A percentile compares a stretch with the other conserved stretches of the same genome.
Conservation (phyloP, 352 stramenopile genomes). For the Phytophthora capsici region DNA sequence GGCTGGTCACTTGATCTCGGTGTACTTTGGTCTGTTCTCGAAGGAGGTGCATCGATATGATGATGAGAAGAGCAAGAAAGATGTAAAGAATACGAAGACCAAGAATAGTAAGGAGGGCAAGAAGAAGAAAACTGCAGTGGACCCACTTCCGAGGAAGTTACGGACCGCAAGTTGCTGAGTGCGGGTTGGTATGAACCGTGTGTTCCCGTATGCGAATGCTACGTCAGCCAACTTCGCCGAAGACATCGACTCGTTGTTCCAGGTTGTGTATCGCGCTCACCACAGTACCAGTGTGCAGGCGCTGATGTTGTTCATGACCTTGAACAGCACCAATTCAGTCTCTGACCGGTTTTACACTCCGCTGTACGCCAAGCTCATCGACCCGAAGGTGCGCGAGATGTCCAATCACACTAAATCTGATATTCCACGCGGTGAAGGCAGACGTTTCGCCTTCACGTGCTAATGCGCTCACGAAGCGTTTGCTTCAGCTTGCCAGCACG, state of each 20-base stretch:
- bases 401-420: constrained; percentile 98
- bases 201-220: constrained; percentile 93
- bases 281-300: constrained; percentile 97
- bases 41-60: constrained; percentile 85
- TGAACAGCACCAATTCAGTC: constrained; percentile 86
- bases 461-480: constrained; percentile 94
- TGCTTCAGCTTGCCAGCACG: constrained; percentile 84
- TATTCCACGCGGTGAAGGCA: constrained; percentile 97
- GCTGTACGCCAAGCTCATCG: constrained; percentile 96
- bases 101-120: constrained; percentile 48
- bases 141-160: constrained; percentile 42
- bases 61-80: constrained; percentile 58
- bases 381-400: constrained; percentile 90
- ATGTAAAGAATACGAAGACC: constrained; percentile 30
- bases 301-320: constrained; percentile 94
- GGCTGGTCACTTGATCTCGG: constrained; percentile 92
- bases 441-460: constrained; percentile 89
- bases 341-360: constrained; percentile 97
- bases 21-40: constrained; percentile 98
- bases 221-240: constrained; percentile 75
- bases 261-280: constrained; percentile 82
- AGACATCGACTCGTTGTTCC: constrained; percentile 84
- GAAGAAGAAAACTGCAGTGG: constrained; percentile 36
- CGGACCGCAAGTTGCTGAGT: constrained; percentile 95
- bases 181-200: constrained; percentile 97